A percentile compares a stretch with the other conserved stretches of the same genome.
Evolutionary conservation across 225 moss, liverwort and hornwort genomes (phyloP).

Genomic region (Physcomitrellopsis africana): DNA sequence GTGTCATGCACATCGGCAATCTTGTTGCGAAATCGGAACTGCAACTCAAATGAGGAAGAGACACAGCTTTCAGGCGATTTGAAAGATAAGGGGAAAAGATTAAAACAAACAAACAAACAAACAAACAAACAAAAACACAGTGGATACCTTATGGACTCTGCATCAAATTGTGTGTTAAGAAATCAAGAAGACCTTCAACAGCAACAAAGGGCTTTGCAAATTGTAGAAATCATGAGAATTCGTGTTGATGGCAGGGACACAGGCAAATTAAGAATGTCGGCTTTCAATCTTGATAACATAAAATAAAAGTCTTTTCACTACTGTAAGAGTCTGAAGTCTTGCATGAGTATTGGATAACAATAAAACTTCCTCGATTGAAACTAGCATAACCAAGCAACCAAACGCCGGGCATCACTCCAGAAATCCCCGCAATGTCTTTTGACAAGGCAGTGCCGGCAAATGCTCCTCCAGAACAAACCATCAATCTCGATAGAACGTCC

Average conservation of each 20-base stretch:
- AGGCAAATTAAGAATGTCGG: constrained; percentile 17
- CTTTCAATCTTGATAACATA: constrained; percentile 12
- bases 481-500: constrained; percentile 2
- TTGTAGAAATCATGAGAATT: constrained; percentile 21
- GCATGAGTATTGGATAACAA: constrained; percentile 23
- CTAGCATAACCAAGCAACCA: constrained; percentile 19
- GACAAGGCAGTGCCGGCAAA: neutral
- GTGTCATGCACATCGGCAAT: too few relatives aligned
- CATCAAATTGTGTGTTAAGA: constrained; percentile 1
- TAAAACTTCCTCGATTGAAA: constrained; percentile 26
- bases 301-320: constrained; percentile 24
- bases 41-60: too few relatives aligned
- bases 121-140: too few relatives aligned
- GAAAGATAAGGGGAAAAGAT: too few relatives aligned
- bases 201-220: neutral
- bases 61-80: too few relatives aligned
- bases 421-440: constrained; percentile 31
- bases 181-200: constrained; percentile 18
- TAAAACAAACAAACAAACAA: too few relatives aligned
- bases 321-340: constrained; percentile 24
- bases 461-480: constrained; percentile 17
- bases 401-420: constrained; percentile 23
- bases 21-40: too few relatives aligned
- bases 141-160: too few relatives aligned
- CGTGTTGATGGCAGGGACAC: neutral